Evolutionary conservation across 352 stramenopile species (phyloP), one percentile per base, ranked within the genome.

Genomic region (Elongisporangium anandrum): DNA sequence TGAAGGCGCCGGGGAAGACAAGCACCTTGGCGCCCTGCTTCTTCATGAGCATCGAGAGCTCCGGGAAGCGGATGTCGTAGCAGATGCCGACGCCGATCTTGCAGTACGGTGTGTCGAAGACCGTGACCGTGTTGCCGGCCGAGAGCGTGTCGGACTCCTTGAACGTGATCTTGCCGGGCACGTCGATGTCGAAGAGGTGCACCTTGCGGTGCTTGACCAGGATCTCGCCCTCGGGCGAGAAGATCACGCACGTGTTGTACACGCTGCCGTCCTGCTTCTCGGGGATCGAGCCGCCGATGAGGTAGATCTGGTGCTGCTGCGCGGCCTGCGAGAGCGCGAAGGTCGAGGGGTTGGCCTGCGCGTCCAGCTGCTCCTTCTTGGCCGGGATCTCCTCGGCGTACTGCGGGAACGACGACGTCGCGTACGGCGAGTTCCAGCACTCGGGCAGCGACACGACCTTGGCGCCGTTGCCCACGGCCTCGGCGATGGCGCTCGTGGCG

Each of bases 41-140:
- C 73, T 98, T 89, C 75, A 98, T 88, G 20, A 99, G 81, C 82
- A 99, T 98, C 57, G 96, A 96, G 34, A 99, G 94, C 75, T 99
- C 96, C 9, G 97, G 94, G 75, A 99, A 99, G 53, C 98, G 96
- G 70, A 99, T 98, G 76, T 99, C 98, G 77, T 99, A 99, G 80
- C 98, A 99, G 65, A 99, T 99, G 21, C 94, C 98, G 23, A 99
- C 81, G 61, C 97, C 98, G 55, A 99, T 94, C 61, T 95, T 95
- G 73, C 90, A 88, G 64, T 83, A 97, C 24, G 81, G 83, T 51
- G 87, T 96, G 69, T 96, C 84, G 57, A 94, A 93, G 50, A 96
- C 67, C 58, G 85, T 94, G 56, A 95, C 64, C 50, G 65, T 66
- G 66, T 98, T 85, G 58, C 98, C 98, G 3, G 91, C 75, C 54